These are phyloP conservation scores for Achaetomiella virescens DNA, from an alignment of 495 filamentous ascomycete genomes.

Conservation along the genomic window DNA sequence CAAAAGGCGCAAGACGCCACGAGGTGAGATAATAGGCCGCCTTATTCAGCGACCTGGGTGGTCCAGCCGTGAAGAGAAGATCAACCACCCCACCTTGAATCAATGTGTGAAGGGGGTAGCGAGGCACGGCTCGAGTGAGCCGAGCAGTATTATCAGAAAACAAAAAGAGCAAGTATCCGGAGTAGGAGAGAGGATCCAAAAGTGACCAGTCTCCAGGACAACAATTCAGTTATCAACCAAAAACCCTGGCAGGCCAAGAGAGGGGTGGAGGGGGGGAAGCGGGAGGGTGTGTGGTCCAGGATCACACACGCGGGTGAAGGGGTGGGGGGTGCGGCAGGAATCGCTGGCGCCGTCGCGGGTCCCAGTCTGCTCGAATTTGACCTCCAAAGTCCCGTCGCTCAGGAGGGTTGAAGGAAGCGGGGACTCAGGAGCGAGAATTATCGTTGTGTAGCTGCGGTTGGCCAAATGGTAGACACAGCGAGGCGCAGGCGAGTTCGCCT, in stretches of 20 bases:
- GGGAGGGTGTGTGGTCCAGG: constrained; percentile 22
- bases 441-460: not conserved
- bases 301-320: constrained; percentile 14
- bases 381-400: constrained; percentile 6
- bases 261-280: constrained; percentile 16
- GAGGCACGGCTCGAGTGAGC: not conserved
- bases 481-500: constrained; percentile 6
- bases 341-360: constrained; percentile 17
- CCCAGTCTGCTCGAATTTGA: constrained; percentile 6
- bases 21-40: constrained; percentile 5
- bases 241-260: constrained; percentile 14
- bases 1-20: constrained; percentile 7
- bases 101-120: not conserved
- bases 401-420: not conserved
- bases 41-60: constrained; percentile 3
- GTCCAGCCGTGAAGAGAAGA: constrained; percentile 9
- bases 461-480: constrained; percentile 3
- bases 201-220: constrained; percentile 26
- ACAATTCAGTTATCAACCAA: constrained; percentile 13
- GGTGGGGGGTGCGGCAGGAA: constrained; percentile 9
- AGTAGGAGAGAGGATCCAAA: constrained; percentile 12
- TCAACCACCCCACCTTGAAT: not conserved
- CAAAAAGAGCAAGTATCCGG: constrained; percentile 5
- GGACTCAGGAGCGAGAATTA: not conserved
- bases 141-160: not conserved